A percentile compares a stretch with the other conserved stretches of the same genome.
phyloP scores from a whole-genome alignment of 129 eudicot species.

The Solidago caesia region DNA sequence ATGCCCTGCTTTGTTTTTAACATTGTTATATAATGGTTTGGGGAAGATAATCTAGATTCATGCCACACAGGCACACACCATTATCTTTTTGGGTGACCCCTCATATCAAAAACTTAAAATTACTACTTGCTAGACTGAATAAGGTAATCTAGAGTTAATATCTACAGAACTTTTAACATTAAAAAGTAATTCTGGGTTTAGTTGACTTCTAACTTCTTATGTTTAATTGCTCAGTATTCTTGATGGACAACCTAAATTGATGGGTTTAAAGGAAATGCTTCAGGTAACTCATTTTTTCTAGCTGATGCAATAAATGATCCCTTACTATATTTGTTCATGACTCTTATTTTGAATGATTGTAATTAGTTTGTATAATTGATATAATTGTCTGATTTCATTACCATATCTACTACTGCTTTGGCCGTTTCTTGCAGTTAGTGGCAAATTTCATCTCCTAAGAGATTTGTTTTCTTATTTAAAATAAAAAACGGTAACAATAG shows the following conservation, averaged over 20 bases:
- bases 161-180: conserved; percentile 18
- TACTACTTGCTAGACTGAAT: not conserved
- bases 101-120: not conserved
- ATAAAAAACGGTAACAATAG: not conserved
- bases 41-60: not conserved
- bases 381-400: too few species aligned
- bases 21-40: not conserved
- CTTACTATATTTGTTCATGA: not conserved
- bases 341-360: too few species aligned
- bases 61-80: not conserved
- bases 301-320: conserved; percentile 11
- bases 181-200: not conserved
- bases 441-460: not conserved
- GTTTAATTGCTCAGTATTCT: conserved; percentile 53
- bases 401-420: not conserved
- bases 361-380: too few species aligned
- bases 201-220: conserved; percentile 9
- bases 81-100: not conserved
- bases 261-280: conserved; percentile 92
- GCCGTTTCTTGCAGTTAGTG: not conserved
- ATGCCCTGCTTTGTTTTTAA: not conserved
- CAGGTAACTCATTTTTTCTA: conserved; percentile 46
- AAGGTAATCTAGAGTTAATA: not conserved
- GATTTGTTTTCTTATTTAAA: not conserved
- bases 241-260: conserved; percentile 86